Evolutionary conservation across 1,284 basidiomycete species (phyloP).

Genomic region (Ceratobasidium sp.): DNA sequence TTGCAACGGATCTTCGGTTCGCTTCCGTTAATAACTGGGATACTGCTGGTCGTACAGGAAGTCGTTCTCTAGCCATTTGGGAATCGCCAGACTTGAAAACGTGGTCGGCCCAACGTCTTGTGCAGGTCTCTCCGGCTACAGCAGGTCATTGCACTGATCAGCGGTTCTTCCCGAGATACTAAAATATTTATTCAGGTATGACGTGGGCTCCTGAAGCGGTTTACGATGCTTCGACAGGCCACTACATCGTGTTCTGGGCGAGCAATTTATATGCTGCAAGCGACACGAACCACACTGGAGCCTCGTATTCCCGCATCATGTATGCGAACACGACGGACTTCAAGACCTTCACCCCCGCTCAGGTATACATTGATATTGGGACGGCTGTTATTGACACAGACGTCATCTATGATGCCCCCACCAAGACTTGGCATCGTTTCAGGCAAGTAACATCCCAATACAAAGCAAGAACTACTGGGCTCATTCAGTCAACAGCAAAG

Average conservation of each 20-base stretch:
- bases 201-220: constrained; percentile 31
- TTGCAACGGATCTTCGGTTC: constrained; percentile 31
- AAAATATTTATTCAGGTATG: neutral
- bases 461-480: neutral
- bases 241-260: constrained; percentile 33
- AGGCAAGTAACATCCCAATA: neutral
- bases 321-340: constrained; percentile 32
- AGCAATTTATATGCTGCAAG: constrained; percentile 25
- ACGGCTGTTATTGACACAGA: constrained; percentile 20
- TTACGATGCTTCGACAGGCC: constrained; percentile 9
- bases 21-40: constrained; percentile 33
- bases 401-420: constrained; percentile 15
- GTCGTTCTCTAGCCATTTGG: constrained; percentile 33
- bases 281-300: constrained; percentile 31
- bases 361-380: constrained; percentile 34
- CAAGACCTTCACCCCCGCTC: constrained; percentile 22
- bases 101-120: constrained; percentile 18
- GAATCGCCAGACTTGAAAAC: constrained; percentile 33
- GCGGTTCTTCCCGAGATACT: neutral
- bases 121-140: constrained; percentile 29
- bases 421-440: constrained; percentile 35
- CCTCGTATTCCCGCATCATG: constrained; percentile 31
- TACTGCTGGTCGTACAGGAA: constrained; percentile 20
- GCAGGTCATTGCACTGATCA: neutral
- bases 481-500: constrained; percentile 1